Conservation (phyloP, 345 rosid genomes). For the Conringia planisiliqua region DNA sequence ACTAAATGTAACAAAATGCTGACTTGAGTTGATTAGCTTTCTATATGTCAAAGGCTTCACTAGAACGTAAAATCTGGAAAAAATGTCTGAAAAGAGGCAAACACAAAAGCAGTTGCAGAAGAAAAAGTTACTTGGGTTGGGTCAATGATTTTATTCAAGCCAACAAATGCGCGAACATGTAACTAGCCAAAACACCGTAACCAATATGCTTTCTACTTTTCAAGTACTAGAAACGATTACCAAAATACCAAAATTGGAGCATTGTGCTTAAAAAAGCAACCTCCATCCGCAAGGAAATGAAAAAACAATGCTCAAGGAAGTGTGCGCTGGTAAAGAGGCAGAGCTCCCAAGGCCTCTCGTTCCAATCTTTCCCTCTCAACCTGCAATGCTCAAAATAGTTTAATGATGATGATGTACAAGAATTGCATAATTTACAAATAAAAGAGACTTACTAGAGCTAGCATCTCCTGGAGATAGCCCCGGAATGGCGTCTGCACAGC, state of each 20-base stretch:
- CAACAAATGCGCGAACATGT: neutral
- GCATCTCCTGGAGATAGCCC: conserved; percentile 79
- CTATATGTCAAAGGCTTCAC: no score
- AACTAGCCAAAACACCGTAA: neutral
- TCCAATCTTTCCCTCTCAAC: conserved; percentile 79
- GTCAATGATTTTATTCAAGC: neutral
- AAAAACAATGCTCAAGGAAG: conserved; percentile 46
- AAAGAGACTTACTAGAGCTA: conserved; percentile 67
- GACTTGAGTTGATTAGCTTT: no score
- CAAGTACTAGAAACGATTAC: neutral
- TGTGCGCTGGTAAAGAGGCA: conserved; percentile 83
- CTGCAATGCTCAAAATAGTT: conserved; percentile 37
- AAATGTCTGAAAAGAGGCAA: neutral
- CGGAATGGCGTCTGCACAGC: conserved; percentile 87
- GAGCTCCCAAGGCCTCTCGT: conserved; percentile 85
- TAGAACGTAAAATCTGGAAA: no score
- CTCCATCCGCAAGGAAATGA: neutral
- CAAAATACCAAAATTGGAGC: neutral
- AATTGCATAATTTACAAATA: neutral
- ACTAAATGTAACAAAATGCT: no score
- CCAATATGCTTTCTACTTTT: neutral
- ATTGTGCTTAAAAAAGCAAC: neutral
- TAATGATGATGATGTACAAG: neutral
- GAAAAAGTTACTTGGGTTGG: neutral
- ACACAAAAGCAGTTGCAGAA: neutral